phyloP scores from a whole-genome alignment of 768 basidiomycete genomes.

The Tulasnella sp. region DNA sequence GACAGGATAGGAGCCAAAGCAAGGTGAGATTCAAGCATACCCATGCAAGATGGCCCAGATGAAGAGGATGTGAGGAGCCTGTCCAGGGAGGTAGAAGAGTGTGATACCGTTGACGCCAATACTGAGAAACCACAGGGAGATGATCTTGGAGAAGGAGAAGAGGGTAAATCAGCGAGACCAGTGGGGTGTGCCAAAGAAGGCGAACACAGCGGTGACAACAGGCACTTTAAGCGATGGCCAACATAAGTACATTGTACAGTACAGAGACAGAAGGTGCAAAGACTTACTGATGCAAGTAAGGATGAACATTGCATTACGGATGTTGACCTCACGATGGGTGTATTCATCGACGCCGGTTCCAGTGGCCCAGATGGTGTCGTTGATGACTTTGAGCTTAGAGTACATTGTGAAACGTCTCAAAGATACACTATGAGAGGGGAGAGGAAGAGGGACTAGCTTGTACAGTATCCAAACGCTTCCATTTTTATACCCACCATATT shows the following conservation, averaged over 20 bases:
- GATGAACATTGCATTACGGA: not conserved
- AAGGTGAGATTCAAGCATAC: too few species aligned
- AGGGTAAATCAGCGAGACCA: not conserved
- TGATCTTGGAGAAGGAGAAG: constrained; percentile 1
- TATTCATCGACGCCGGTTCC: not conserved
- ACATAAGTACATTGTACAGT: too few species aligned
- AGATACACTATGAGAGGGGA: too few species aligned
- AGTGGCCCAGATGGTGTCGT: not conserved
- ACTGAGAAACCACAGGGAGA: not conserved
- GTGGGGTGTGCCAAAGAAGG: not conserved
- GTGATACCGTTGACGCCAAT: not conserved
- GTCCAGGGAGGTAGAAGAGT: not conserved
- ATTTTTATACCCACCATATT: too few species aligned
- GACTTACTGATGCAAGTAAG: not conserved
- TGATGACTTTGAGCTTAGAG: not conserved
- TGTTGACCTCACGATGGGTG: not conserved
- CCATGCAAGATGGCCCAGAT: constrained; percentile 3
- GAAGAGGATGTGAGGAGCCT: not conserved
- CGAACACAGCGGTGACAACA: not conserved
- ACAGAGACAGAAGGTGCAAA: too few species aligned
- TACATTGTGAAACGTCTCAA: too few species aligned
- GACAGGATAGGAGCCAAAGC: not conserved
- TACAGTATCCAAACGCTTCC: too few species aligned
- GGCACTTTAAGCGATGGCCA: not conserved
- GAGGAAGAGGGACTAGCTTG: too few species aligned